Percentiles rank a stretch among this genome's conserved stretches.
Evolutionary conservation across 2,329 filamentous ascomycete genomes (phyloP).

Genomic region (Apiospora kogelbergensis): DNA sequence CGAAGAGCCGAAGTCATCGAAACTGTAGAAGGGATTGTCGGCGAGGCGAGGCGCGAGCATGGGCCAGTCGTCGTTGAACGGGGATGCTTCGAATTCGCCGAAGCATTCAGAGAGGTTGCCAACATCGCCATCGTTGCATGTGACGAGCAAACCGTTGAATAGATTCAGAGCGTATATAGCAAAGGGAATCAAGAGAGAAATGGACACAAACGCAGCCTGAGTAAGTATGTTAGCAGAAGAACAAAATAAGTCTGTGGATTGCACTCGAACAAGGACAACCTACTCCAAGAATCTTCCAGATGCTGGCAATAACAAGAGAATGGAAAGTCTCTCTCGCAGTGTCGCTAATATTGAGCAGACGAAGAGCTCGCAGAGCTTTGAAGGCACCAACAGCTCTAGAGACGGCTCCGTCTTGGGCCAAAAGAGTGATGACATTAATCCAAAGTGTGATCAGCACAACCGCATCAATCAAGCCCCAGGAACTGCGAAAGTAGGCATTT

Average conservation of each 20-base stretch:
- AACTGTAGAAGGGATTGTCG: constrained; percentile 81
- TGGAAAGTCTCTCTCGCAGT: constrained; percentile 96
- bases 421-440: constrained; percentile 86
- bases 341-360: constrained; percentile 92
- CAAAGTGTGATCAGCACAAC: constrained; percentile 90
- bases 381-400: constrained; percentile 93
- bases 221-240: constrained; percentile 18
- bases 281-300: constrained; percentile 88
- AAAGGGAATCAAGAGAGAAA: constrained; percentile 93
- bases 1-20: constrained; percentile 91
- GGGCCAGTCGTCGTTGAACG: constrained; percentile 73
- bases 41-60: constrained; percentile 81
- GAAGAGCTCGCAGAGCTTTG: constrained; percentile 89
- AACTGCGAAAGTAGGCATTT: constrained; percentile 94
- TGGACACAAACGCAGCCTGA: constrained; percentile 82
- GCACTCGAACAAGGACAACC: constrained; percentile 31
- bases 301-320: constrained; percentile 89
- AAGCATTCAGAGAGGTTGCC: constrained; percentile 69
- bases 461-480: constrained; percentile 95
- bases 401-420: constrained; percentile 79
- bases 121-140: constrained; percentile 72
- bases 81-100: constrained; percentile 75
- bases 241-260: no score
- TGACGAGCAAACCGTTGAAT: constrained; percentile 78
- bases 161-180: constrained; percentile 94